Conservation (phyloP, 345 rosid genomes). For the Eucalyptus cladocalyx region DNA sequence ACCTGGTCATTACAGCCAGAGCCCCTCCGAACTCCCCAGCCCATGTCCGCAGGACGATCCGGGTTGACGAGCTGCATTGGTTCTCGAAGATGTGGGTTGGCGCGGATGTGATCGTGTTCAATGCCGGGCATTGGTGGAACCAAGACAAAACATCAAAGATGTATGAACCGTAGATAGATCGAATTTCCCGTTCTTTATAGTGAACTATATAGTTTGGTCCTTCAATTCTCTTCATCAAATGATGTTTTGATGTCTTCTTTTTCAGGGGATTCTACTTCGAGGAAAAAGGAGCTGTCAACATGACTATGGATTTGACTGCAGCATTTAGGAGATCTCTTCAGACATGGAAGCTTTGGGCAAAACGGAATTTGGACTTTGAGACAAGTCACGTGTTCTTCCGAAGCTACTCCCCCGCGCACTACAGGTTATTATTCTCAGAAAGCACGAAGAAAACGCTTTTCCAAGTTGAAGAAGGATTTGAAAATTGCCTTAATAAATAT, state of each 20-base stretch:
- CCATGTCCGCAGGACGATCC: conserved; percentile 25
- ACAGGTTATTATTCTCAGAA: conserved; percentile 25
- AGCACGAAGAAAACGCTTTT: background rate
- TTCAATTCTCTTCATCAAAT: background rate
- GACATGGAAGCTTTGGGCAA: conserved; percentile 60
- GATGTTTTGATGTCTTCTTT: background rate
- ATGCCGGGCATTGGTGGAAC: conserved; percentile 88
- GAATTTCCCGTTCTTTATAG: background rate
- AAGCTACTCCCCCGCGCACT: conserved; percentile 76
- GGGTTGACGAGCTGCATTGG: conserved; percentile 62
- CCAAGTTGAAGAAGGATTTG: background rate
- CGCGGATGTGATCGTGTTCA: conserved; percentile 65
- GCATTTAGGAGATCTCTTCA: conserved; percentile 57
- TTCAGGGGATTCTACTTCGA: conserved; percentile 64
- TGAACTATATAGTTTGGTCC: background rate
- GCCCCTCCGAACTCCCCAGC: conserved; percentile 36
- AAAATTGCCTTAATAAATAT: background rate
- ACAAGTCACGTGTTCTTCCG: conserved; percentile 56
- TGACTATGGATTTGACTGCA: conserved; percentile 51
- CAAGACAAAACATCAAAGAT: conserved; percentile 38
- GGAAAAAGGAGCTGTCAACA: conserved; percentile 48
- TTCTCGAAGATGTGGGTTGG: conserved; percentile 50
- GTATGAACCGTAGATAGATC: background rate
- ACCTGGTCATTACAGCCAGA: conserved; percentile 41
- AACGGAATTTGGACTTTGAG: conserved; percentile 24